phyloP scores from a whole-genome alignment of 202 grass and related monocot genomes.

The Hordeum pubiflorum region DNA sequence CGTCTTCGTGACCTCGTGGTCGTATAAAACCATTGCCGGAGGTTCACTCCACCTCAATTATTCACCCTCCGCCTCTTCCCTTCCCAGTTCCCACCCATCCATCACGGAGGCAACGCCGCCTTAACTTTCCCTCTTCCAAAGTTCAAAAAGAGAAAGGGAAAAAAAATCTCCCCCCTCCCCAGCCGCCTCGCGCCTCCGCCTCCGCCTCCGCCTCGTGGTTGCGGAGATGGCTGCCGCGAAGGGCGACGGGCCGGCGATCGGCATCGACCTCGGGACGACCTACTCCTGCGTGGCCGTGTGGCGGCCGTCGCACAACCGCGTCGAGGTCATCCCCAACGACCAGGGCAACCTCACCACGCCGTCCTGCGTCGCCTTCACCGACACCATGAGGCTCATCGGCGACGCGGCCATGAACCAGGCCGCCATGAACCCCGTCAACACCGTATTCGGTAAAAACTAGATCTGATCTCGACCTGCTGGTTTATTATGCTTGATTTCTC shows the following conservation, averaged over 20 bases:
- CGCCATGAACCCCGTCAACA: neutral
- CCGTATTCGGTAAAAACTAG: constrained; percentile 4
- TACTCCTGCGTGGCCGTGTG: constrained; percentile 81
- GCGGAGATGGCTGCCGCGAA: neutral
- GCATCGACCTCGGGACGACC: constrained; percentile 77
- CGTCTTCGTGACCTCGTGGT: neutral
- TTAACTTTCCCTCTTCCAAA: neutral
- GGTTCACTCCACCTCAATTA: neutral
- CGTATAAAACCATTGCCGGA: too few species aligned
- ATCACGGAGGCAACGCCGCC: neutral
- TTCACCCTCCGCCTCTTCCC: neutral
- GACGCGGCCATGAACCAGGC: constrained; percentile 16
- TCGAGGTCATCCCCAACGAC: constrained; percentile 82
- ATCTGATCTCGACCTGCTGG: neutral
- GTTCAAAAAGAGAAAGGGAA: neutral
- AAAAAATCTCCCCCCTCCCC: neutral
- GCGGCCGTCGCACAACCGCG: constrained; percentile 44
- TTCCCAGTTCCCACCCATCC: neutral
- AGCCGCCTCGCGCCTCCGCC: neutral
- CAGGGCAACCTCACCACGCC: constrained; percentile 52
- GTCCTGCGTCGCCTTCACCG: constrained; percentile 11
- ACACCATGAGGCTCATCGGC: neutral
- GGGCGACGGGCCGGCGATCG: constrained; percentile 54
- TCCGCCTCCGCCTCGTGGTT: neutral
- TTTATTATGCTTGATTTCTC: neutral